Evolutionary conservation across 2,329 filamentous ascomycete species (phyloP).

Genomic region (Colletotrichum brevisporum): DNA sequence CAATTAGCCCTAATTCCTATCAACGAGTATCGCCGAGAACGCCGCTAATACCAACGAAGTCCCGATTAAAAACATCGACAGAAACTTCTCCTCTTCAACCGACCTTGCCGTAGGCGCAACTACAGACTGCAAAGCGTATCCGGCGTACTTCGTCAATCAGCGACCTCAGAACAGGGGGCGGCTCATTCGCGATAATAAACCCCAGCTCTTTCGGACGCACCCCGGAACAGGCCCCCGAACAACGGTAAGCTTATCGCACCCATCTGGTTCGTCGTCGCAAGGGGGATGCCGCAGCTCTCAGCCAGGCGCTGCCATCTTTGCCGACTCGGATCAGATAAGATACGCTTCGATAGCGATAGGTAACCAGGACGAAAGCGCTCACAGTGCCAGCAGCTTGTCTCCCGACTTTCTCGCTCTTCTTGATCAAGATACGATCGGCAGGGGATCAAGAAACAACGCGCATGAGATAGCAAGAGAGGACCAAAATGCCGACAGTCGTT

Average conservation of each 20-base stretch:
- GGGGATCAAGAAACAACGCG: neutral
- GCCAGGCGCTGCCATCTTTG: neutral
- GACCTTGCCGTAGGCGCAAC: too few relatives aligned
- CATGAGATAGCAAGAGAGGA: conserved; percentile 6
- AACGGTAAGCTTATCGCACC: conserved; percentile 35
- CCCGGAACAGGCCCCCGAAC: conserved; percentile 22
- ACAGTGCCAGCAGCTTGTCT: conserved; percentile 11
- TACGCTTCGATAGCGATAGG: conserved; percentile 5
- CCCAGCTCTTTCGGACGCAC: conserved; percentile 1
- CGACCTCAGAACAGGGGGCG: neutral
- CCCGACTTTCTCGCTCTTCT: too few relatives aligned
- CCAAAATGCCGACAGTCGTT: neutral
- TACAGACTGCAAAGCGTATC: conserved; percentile 8
- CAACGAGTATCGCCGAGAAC: conserved; percentile 16
- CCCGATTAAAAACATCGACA: conserved; percentile 1
- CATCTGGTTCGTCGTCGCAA: conserved; percentile 15
- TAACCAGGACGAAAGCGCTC: conserved; percentile 10
- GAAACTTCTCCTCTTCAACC: neutral
- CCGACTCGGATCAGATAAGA: conserved; percentile 14
- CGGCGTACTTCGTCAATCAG: neutral
- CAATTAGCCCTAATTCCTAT: conserved; percentile 16
- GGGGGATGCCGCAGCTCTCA: neutral
- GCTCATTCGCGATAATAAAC: too few relatives aligned
- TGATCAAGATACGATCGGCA: too few relatives aligned
- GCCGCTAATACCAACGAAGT: conserved; percentile 3